Evolutionary conservation across 2,329 filamentous ascomycete genomes (phyloP).

Genomic region (Neophaeococcomyces mojaviensis): DNA sequence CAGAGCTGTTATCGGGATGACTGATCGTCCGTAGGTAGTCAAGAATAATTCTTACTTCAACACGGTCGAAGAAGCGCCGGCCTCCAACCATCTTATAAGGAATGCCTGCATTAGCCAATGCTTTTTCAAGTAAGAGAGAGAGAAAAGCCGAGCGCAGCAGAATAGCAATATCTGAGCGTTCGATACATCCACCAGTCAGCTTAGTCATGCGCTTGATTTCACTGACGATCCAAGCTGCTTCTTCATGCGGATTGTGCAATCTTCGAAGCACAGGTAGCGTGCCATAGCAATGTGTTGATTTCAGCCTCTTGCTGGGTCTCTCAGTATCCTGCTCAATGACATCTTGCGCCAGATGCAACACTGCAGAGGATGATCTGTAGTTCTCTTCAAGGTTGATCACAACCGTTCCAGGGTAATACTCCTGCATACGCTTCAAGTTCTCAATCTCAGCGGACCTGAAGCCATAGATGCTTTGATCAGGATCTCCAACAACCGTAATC

Average conservation of each 20-base stretch:
- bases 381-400: slow-evolving; percentile 87
- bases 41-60: slow-evolving; percentile 77
- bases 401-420: slow-evolving; percentile 67
- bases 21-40: slow-evolving; percentile 83
- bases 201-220: slow-evolving; percentile 67
- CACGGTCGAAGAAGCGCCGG: slow-evolving; percentile 81
- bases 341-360: slow-evolving; percentile 69
- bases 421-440: slow-evolving; percentile 72
- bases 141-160: slow-evolving; percentile 76
- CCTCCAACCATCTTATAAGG: slow-evolving; percentile 91
- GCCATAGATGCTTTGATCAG: slow-evolving; percentile 95
- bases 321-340: slow-evolving; percentile 85
- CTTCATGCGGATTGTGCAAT: slow-evolving; percentile 60
- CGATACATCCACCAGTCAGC: slow-evolving; percentile 67
- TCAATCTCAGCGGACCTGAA: slow-evolving; percentile 89
- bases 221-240: slow-evolving; percentile 81
- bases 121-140: slow-evolving; percentile 78
- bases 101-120: slow-evolving; percentile 70
- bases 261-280: slow-evolving; percentile 73
- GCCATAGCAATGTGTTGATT: slow-evolving; percentile 72
- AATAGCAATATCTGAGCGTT: slow-evolving; percentile 72
- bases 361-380: slow-evolving; percentile 82
- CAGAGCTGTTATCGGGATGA: slow-evolving; percentile 81
- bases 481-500: slow-evolving; percentile 95
- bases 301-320: slow-evolving; percentile 70